Evolutionary conservation across 2,329 filamentous ascomycete genomes (phyloP), one percentile per base, ranked within the genome.

Genomic region (Fusarium chuoi): DNA sequence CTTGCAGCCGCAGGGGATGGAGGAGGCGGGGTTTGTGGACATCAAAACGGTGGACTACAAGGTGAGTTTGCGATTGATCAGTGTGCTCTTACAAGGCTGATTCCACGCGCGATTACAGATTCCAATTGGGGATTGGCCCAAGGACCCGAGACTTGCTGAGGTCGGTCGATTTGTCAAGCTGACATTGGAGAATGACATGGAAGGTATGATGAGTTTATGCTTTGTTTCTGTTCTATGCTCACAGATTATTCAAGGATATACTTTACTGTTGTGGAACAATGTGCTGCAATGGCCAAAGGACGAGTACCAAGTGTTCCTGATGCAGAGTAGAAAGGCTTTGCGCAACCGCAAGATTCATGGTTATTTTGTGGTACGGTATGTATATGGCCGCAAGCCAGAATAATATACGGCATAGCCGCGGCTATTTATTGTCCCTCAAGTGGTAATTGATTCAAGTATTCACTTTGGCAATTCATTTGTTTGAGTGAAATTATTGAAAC

Each of bases 131-230:
- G 64, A 66, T 14, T 72, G 70, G 70, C 44, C 70, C 7, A 72
- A 72, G 15, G 70, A 72, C 13, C 39, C 58, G 0, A 69, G 51
- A 2, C 39, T 72, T 1, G 65, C 69, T 4, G 56, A 72, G 49
- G 58, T 72, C 12, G 70, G 70, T 9, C 36, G 52, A 14, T 70
- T 51, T 20, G 68, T 70, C 13, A 55, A 38, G 51, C 66, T 36
- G 26, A 73, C 52, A 4, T n/a, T 77, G 18, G 74, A 77, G 13
- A 77, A 77, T 11, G 75, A 77, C 17, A 28, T 75, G 6, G 75
- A 77, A 45, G 75, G 73, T 56, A 55, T 38, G 46, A 8, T 13
- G 1, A 17, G 1, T 18, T 9, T 7, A 8, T 41, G 1, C 1
- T 5, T 18, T 13, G 3, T 4, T 15, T 42, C 1, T 24, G 8